Evolutionary conservation across 2,329 filamentous ascomycete genomes (phyloP).

Genomic region (Penicillium palitans): DNA sequence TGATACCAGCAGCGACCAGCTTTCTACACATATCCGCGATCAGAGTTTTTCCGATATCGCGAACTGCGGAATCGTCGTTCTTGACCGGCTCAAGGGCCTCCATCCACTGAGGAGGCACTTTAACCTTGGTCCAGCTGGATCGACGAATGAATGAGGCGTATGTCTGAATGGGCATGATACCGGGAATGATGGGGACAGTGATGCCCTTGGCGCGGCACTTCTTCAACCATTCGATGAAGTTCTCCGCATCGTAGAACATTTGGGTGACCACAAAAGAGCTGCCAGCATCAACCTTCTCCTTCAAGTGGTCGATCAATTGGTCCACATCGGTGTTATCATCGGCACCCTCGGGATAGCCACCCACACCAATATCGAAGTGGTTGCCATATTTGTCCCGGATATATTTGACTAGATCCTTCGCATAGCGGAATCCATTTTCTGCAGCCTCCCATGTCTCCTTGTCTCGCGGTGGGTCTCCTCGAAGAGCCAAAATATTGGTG

Average conservation of each 20-base stretch:
- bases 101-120: conserved; percentile 78
- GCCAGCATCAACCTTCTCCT: conserved; percentile 94
- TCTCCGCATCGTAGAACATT: conserved; percentile 99
- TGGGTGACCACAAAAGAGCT: conserved; percentile 94
- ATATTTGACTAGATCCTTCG: conserved; percentile 83
- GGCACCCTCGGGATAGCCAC: conserved; percentile 92
- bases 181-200: conserved; percentile 76
- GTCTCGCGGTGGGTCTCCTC: conserved; percentile 90
- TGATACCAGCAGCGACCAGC: conserved; percentile 77
- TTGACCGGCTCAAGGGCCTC: conserved; percentile 85
- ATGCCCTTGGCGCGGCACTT: conserved; percentile 86
- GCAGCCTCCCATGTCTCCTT: conserved; percentile 90
- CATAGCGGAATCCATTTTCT: conserved; percentile 86
- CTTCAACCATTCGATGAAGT: conserved; percentile 86
- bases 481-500: conserved; percentile 92
- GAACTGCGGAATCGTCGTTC: conserved; percentile 91
- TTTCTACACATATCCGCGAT: conserved; percentile 88
- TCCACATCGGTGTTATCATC: conserved; percentile 92
- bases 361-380: conserved; percentile 96
- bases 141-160: conserved; percentile 89
- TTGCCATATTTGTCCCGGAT: conserved; percentile 77
- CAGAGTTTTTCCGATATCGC: conserved; percentile 82
- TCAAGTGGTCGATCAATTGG: conserved; percentile 81
- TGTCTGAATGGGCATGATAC: conserved; percentile 92
- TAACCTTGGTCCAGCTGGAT: conserved; percentile 87